Percentiles rank a stretch among this genome's conserved stretches.
These are phyloP conservation scores for Fusarium beomiforme DNA, from an alignment of 2,329 filamentous ascomycete species.

Conservation along the genomic window DNA sequence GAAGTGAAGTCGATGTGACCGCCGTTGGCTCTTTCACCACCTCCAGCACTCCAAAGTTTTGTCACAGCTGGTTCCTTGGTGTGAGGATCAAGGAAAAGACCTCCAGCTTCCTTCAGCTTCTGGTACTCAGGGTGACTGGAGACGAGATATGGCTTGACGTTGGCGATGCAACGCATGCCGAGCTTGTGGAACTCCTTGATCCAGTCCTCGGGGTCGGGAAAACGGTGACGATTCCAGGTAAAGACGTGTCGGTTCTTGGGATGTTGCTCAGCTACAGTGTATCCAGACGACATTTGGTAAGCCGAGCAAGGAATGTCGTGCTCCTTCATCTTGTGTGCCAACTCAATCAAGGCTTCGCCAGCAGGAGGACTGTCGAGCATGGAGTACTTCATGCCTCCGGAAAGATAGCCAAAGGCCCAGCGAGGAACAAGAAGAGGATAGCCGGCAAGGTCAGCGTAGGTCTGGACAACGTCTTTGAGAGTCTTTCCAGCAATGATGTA, in stretches of 20 bases:
- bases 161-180: conserved; percentile 75
- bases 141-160: conserved; percentile 79
- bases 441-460: conserved; percentile 74
- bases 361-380: conserved; percentile 61
- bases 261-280: conserved; percentile 72
- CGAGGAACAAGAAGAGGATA: conserved; percentile 74
- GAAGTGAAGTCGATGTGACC: conserved; percentile 80
- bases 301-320: conserved; percentile 76
- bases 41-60: conserved; percentile 77
- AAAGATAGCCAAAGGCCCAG: conserved; percentile 79
- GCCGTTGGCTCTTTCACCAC: conserved; percentile 74
- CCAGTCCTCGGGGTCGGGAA: conserved; percentile 73
- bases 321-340: conserved; percentile 68
- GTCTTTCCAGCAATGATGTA: conserved; percentile 75
- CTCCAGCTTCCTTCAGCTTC: conserved; percentile 65
- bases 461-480: conserved; percentile 70
- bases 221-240: conserved; percentile 75
- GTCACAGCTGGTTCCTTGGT: conserved; percentile 65
- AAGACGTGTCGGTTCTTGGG: conserved; percentile 77
- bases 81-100: conserved; percentile 70
- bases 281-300: conserved; percentile 78
- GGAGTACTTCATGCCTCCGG: conserved; percentile 68
- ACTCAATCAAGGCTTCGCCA: conserved; percentile 68
- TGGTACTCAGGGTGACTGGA: conserved; percentile 73
- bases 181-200: conserved; percentile 68